phyloP scores from a whole-genome alignment of 352 stramenopile species.

The Elongisporangium prolatum region DNA sequence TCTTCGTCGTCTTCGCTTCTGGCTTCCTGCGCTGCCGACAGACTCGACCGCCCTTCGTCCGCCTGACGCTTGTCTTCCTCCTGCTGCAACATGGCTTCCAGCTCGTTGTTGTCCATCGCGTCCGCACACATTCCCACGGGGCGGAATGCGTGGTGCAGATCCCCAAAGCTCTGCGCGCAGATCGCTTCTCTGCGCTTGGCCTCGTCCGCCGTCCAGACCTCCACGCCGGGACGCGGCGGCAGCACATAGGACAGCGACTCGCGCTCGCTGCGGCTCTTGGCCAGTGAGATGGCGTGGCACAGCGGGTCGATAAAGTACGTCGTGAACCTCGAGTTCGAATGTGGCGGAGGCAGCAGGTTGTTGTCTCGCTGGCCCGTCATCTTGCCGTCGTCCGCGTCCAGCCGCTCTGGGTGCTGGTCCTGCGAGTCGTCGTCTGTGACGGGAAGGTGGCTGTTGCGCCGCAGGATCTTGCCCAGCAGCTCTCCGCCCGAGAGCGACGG shows the following conservation, averaged over 20 bases:
- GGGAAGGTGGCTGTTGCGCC: slow-evolving; percentile 9
- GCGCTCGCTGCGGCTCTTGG: slow-evolving; percentile 5
- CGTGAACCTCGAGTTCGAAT: slow-evolving; percentile 9
- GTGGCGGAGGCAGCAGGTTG: background rate
- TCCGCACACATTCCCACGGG: background rate
- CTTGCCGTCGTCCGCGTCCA: slow-evolving; percentile 1
- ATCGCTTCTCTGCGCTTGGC: background rate
- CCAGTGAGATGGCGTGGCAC: slow-evolving; percentile 13
- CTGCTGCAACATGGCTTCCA: background rate
- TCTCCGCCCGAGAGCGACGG: slow-evolving; percentile 11
- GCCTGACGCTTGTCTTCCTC: slow-evolving; percentile 5
- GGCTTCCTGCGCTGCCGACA: background rate
- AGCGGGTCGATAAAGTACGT: slow-evolving; percentile 15
- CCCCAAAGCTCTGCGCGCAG: background rate
- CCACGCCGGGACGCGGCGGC: background rate
- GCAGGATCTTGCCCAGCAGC: slow-evolving; percentile 18
- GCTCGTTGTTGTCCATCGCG: background rate
- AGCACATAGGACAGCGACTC: background rate
- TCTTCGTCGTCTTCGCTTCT: slow-evolving; percentile 13
- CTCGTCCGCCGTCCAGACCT: background rate
- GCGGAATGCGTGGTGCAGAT: background rate
- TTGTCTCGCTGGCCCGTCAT: slow-evolving; percentile 1
- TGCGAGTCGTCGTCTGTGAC: slow-evolving; percentile 1
- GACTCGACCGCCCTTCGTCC: background rate
- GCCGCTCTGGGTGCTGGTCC: background rate